Evolutionary conservation across 192 early-diverging fungal genomes (phyloP).

Genomic region (Coemansia sp.): DNA sequence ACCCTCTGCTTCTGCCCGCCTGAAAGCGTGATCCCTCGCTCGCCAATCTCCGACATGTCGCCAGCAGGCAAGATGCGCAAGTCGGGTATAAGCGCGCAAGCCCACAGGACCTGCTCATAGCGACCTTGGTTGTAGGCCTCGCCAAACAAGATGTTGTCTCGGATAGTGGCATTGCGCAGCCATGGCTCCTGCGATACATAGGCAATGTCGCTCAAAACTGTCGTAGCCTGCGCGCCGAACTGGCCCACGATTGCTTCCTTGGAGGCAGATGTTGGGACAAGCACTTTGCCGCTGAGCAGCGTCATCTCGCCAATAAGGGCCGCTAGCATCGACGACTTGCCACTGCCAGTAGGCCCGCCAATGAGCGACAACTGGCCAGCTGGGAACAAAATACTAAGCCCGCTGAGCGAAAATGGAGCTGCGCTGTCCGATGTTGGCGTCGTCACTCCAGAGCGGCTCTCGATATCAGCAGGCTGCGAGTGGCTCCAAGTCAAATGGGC

Average conservation of each 20-base stretch:
- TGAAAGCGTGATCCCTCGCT: slow-evolving; percentile 75
- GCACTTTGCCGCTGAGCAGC: slow-evolving; percentile 19
- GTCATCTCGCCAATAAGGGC: slow-evolving; percentile 80
- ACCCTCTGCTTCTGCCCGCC: slow-evolving; percentile 89
- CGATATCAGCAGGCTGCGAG: background rate
- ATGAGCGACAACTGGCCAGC: slow-evolving; percentile 68
- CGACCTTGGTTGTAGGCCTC: slow-evolving; percentile 61
- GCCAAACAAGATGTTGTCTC: slow-evolving; percentile 86
- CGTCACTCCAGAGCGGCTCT: background rate
- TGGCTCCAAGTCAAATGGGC: slow-evolving; percentile 34
- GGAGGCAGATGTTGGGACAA: slow-evolving; percentile 6
- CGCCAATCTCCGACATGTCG: slow-evolving; percentile 88
- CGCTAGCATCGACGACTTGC: slow-evolving; percentile 80
- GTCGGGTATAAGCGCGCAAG: slow-evolving; percentile 79
- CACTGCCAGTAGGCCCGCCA: slow-evolving; percentile 84
- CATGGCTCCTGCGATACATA: slow-evolving; percentile 79
- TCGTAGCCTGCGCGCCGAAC: background rate
- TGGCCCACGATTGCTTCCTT: background rate
- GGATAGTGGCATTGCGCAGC: slow-evolving; percentile 70
- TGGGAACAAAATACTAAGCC: slow-evolving; percentile 67
- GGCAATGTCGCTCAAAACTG: slow-evolving; percentile 56
- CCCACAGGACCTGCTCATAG: slow-evolving; percentile 71
- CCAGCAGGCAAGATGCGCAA: slow-evolving; percentile 77
- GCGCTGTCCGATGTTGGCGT: background rate
- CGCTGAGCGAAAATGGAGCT: slow-evolving; percentile 56